Evolutionary conservation across 106 monocot species (phyloP).

Genomic region (Dioscorea alata): DNA sequence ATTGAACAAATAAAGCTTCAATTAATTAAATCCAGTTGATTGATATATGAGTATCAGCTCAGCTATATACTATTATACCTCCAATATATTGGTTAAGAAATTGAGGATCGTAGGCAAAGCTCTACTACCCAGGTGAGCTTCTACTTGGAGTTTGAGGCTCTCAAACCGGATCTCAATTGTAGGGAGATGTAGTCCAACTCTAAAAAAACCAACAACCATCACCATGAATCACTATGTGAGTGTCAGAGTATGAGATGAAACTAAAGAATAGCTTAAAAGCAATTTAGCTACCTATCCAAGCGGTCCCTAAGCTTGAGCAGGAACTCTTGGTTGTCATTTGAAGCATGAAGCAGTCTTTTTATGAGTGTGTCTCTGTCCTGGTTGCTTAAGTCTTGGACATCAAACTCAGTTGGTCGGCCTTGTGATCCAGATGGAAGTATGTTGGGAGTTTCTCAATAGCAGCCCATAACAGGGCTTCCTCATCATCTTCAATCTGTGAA

Average conservation of each 20-base stretch:
- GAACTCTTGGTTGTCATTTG: slow-evolving; percentile 64
- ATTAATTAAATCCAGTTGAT: neutral
- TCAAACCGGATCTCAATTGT: slow-evolving; percentile 62
- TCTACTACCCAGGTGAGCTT: slow-evolving; percentile 44
- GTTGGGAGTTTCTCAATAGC: slow-evolving; percentile 60
- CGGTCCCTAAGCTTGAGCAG: slow-evolving; percentile 62
- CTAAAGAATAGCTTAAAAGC: neutral
- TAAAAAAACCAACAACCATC: slow-evolving; percentile 5
- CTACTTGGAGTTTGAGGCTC: slow-evolving; percentile 32
- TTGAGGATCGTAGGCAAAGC: slow-evolving; percentile 51
- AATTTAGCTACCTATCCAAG: slow-evolving; percentile 40
- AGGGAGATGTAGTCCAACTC: slow-evolving; percentile 59
- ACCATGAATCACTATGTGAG: too few species aligned
- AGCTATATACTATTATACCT: slow-evolving; percentile 28
- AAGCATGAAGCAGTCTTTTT: slow-evolving; percentile 42
- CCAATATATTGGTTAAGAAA: slow-evolving; percentile 21
- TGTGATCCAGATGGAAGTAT: slow-evolving; percentile 12
- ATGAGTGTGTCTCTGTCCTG: slow-evolving; percentile 40
- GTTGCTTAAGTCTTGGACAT: slow-evolving; percentile 28
- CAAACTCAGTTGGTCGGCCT: slow-evolving; percentile 29
- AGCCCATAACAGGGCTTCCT: slow-evolving; percentile 57
- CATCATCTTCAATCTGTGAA: slow-evolving; percentile 39
- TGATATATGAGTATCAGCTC: too few species aligned
- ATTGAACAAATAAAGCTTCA: neutral
- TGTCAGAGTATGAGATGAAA: too few species aligned